Evolutionary conservation across 179 eudicot genomes (phyloP), one percentile per base, ranked within the genome.

Genomic region (Carnegiea gigantea): DNA sequence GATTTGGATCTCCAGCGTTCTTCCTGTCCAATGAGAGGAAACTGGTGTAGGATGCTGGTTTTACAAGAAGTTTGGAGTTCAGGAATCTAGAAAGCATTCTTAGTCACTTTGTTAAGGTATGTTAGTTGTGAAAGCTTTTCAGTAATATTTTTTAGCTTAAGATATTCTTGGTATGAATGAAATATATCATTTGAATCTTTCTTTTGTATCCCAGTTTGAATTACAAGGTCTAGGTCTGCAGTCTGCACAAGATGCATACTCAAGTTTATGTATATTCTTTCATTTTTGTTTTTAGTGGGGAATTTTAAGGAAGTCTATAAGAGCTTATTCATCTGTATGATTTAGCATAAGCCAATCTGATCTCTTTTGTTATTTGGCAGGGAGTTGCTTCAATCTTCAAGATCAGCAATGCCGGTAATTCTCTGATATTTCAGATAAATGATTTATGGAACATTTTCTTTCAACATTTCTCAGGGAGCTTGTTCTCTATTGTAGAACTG

Each of bases 351-450:
- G 18, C 43, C 40, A 79, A 60, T 70, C 9, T 51, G 28, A 36
- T 80, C 54, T 86, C 23, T 79, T 21, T 70, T 43, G 48, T 57
- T 78, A 64, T 44, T 78, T 79, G 70, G 79, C 86, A 91, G 93
- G 90, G 79, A 85, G 74, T 24, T 30, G 40, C 64, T 76, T 74
- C 79, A 78, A 80, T 82, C 87, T 53, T 77, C 76, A 51, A 83
- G 60, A 82, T 82, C 85, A 82, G 24, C 60, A 54, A 15, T 77
- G 49, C 74, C n/a, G 90, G 93, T 89, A 89, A 87, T 53, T 70
- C 11, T 77, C 38, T 78, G 77, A 36, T 54, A 53, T 70, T 57
- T 33, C n/a, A 70, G 13, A 30, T 24, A 21, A 48, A 1, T 53
- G 64, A 38, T 48, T 8, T 28, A 20, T 75, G 26, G 51, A 74